These are phyloP conservation scores for Parathielavia hyrcaniae DNA, from an alignment of 495 filamentous ascomycete species.

Conservation along the genomic window DNA sequence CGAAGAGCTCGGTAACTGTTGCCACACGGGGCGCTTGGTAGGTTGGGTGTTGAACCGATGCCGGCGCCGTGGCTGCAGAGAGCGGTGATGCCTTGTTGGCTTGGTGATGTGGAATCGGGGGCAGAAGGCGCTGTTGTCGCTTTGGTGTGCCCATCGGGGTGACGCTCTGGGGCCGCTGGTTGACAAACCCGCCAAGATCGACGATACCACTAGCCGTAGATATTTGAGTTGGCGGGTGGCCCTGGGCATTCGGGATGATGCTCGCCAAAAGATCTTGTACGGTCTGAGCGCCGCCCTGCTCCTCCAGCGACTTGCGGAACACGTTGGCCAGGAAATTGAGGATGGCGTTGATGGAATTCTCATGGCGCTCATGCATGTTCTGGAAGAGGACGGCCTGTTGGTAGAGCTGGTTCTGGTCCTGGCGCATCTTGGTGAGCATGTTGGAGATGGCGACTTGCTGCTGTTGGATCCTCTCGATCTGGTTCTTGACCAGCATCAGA, in stretches of 20 bases:
- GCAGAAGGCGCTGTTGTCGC: conserved; percentile 43
- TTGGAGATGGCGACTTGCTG: conserved; percentile 78
- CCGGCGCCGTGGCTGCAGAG: conserved; percentile 28
- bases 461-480: conserved; percentile 72
- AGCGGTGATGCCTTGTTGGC: conserved; percentile 26
- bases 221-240: conserved; percentile 36
- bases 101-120: conserved; percentile 39
- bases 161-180: conserved; percentile 35
- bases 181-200: conserved; percentile 62
- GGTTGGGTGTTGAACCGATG: conserved; percentile 18
- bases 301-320: conserved; percentile 66
- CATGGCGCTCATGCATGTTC: conserved; percentile 85
- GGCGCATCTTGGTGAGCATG: conserved; percentile 67
- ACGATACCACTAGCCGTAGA: conserved; percentile 60
- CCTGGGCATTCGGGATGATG: conserved; percentile 53
- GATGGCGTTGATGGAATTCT: conserved; percentile 97
- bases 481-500: conserved; percentile 65
- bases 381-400: conserved; percentile 87
- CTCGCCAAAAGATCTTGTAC: conserved; percentile 67
- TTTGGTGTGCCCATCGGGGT: conserved; percentile 40
- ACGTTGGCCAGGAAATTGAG: conserved; percentile 94
- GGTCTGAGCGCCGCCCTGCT: conserved; percentile 56
- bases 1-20: conserved; percentile 45
- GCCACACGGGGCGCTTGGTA: conserved; percentile 35
- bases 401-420: conserved; percentile 83